Evolutionary conservation across 2,329 filamentous ascomycete species (phyloP), one percentile per base, ranked within the genome.

Genomic region (Sarocladium brachiariae): DNA sequence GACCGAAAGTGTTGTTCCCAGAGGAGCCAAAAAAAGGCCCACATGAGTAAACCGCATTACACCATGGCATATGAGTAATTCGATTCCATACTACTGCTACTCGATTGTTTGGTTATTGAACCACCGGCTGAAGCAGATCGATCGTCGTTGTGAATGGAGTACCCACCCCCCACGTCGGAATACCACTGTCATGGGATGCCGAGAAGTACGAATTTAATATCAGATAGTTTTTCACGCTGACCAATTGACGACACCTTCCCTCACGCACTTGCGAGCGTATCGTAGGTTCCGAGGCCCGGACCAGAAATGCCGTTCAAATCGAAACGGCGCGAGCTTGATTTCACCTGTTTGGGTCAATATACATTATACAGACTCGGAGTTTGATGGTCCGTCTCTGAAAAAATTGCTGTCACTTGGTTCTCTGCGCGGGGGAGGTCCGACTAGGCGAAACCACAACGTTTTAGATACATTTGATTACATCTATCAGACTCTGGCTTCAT

Each of bases 131-230:
- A 24, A 41, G 37, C 37, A 45, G 39, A 45, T 30, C 23, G 23
- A 45, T 45, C 39, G 39, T 45, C 21, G 39, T 24, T 45, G 21
- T 13, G 11, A 16, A 24, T 16, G 39, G 39, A n/a, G n/a, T n/a
- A n/a, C n/a, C n/a, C n/a, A n/a, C n/a, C 39, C 11, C 4, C 23
- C 24, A 45, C 39, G 11, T 45, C 11, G 14, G 39, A 16, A 45
- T 45, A 45, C 24, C 39, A 18, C 39, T 9, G 39, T 14, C 39
- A 27, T 19, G 10, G n/a, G 24, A 45, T 45, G 39, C 39, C 5
- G 39, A 45, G 39, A 27, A 45, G 14, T 45, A 30, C 30, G 14
- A 30, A 45, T n/a, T 45, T 45, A 27, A 45, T 45, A 45, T 30
- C 21, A 45, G 23, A 30, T 16, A 9, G 21, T 45, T 16, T 45